Evolutionary conservation across 2,329 filamentous ascomycete genomes (phyloP).

Genomic region (Aspergillus melleus): DNA sequence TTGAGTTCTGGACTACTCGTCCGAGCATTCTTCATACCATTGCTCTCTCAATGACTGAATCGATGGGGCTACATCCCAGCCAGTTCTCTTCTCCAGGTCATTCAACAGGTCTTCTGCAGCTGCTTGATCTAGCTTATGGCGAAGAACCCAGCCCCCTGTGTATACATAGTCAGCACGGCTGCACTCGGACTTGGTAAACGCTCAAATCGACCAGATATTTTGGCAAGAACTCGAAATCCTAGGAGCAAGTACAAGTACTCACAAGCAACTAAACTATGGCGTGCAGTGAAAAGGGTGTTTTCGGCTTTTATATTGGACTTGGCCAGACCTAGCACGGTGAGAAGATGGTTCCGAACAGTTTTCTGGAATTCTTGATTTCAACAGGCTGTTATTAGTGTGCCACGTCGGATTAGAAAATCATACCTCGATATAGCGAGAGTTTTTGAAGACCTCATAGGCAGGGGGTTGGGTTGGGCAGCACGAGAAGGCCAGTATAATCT

Average conservation of each 20-base stretch:
- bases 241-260: slow-evolving; percentile 7
- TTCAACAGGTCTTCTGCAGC: slow-evolving; percentile 23
- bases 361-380: slow-evolving; percentile 13
- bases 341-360: slow-evolving; percentile 22
- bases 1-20: slow-evolving; percentile 1
- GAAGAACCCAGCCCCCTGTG: slow-evolving; percentile 29
- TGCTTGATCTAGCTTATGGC: slow-evolving; percentile 23
- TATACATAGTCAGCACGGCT: neutral
- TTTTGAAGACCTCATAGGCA: slow-evolving; percentile 21
- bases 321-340: slow-evolving; percentile 26
- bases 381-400: neutral
- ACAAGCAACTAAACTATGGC: slow-evolving; percentile 28
- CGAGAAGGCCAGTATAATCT: slow-evolving; percentile 28
- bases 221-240: neutral
- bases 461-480: slow-evolving; percentile 9
- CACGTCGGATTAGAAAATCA: neutral
- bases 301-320: slow-evolving; percentile 27
- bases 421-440: slow-evolving; percentile 26
- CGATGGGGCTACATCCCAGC: slow-evolving; percentile 27
- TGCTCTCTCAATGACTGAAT: slow-evolving; percentile 23
- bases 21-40: slow-evolving; percentile 21
- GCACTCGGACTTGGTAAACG: neutral
- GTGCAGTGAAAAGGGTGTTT: slow-evolving; percentile 28
- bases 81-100: slow-evolving; percentile 24
- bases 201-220: neutral